phyloP scores from a whole-genome alignment of 306 rosid genomes.

The Cyclanthera cordifolia region DNA sequence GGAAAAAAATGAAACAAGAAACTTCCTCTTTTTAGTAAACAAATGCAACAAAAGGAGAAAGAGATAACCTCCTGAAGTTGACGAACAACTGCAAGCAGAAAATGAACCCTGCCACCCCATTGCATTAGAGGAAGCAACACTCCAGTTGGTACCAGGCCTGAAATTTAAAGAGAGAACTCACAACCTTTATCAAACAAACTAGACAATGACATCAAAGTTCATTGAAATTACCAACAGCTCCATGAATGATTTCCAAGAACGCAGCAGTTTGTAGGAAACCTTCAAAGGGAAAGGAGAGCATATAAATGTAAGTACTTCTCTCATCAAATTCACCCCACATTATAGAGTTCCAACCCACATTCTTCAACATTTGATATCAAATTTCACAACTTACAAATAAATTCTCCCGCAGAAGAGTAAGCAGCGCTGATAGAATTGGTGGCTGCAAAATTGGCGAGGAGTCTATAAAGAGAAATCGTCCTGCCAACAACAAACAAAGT shows the following conservation, averaged over 20 bases:
- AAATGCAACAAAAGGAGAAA: not conserved
- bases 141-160: conserved; percentile 88
- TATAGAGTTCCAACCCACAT: not conserved
- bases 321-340: not conserved
- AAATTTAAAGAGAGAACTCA: conserved; percentile 6
- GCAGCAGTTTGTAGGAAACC: conserved; percentile 74
- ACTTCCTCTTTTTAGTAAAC: not conserved
- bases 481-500: conserved; percentile 22
- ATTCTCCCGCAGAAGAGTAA: conserved; percentile 49
- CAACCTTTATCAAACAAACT: not conserved
- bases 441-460: conserved; percentile 30
- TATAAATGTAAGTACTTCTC: not conserved
- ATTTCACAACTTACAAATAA: conserved; percentile 32
- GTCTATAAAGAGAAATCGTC: conserved; percentile 36
- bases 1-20: not conserved
- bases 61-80: conserved; percentile 45
- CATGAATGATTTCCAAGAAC: conserved; percentile 76
- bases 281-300: conserved; percentile 16
- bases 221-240: conserved; percentile 72
- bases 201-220: conserved; percentile 6
- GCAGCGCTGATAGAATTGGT: conserved; percentile 36
- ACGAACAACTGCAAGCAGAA: conserved; percentile 46
- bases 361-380: not conserved
- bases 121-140: conserved; percentile 75
- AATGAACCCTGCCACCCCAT: conserved; percentile 84